Base-by-base conservation (phyloP, 2,329 filamentous ascomycete species). In the Endoconidiophora laricicola region DNA sequence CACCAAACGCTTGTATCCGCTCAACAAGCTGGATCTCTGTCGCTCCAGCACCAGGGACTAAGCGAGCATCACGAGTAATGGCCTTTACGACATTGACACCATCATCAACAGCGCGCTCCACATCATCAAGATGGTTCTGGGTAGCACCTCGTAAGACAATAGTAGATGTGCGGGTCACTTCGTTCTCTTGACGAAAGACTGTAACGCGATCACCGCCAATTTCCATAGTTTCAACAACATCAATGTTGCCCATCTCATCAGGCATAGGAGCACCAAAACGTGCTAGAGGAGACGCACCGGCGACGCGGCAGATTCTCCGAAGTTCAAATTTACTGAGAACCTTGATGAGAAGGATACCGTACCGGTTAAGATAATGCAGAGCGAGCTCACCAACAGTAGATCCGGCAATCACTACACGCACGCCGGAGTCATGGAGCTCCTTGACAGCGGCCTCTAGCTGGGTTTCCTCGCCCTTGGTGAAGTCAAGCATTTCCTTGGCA, bases 11-110 rank as follows among this genome's bases (percentile, higher is more conserved):
- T 60, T 86, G 84, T 72, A 98, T 84, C 61, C 87, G 80, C 71
- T 94, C 87, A 48, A 94, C 82, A 54, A 98, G 77, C 69, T 95
- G 86, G 64, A 93, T 81, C 67, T 98, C 91, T 55, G 90, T 86
- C 44, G 91, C 90, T 60, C 91, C 93, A 26, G 91, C 91, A 56
- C 91, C 91, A 37, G 91, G 87, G 0, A 98, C 88, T 52, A 98
- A 74, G 56, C 88, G 78, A 5, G 90, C 72, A 63, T 98, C 93
- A 63, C 85, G 85, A 55, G 91, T 96, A 64, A 98, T 93, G 56
- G 91, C 91, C 72, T 98, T 98, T 65, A 98, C 84, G 48, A 94
- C 93, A 62, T 96, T 98, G 64, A 98, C 91, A 56, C 91, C 91
- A 58, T 98, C 91, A 60, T 98, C 91, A 51, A 98, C 88, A 46